Conservation (phyloP, 371 early-diverging fungal genomes). For the Haplosporangium sp. region DNA sequence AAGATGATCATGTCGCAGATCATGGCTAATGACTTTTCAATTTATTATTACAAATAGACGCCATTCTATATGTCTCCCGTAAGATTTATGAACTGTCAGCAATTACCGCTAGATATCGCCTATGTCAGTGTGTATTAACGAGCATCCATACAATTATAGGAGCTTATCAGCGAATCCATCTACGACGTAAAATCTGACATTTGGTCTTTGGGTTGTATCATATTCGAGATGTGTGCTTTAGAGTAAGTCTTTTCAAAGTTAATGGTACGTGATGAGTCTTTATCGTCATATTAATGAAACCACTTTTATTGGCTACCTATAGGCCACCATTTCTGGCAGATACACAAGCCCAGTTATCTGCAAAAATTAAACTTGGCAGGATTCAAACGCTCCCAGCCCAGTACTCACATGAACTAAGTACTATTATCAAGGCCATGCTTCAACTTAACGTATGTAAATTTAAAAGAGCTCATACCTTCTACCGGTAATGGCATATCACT, state of each 20-base stretch:
- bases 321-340: conserved; percentile 78
- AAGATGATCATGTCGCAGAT: not conserved
- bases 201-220: conserved; percentile 78
- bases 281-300: not conserved
- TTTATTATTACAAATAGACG: conserved; percentile 55
- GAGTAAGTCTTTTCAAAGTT: conserved; percentile 58
- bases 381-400: conserved; percentile 61
- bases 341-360: conserved; percentile 62
- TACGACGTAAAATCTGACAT: conserved; percentile 79
- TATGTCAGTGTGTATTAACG: not conserved
- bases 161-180: conserved; percentile 67
- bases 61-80: conserved; percentile 86
- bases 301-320: not conserved
- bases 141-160: conserved; percentile 50
- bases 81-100: conserved; percentile 14
- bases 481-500: not conserved
- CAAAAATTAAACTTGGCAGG: conserved; percentile 66
- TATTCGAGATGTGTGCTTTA: conserved; percentile 76
- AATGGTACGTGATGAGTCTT: not conserved
- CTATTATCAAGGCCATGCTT: conserved; percentile 64
- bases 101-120: not conserved
- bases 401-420: conserved; percentile 64
- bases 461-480: too few relatives aligned
- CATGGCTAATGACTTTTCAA: not conserved
- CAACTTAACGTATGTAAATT: conserved; percentile 57